Base-by-base conservation (phyloP, 1,139 yeast species). In the Yamadazyma jaroonii region DNA sequence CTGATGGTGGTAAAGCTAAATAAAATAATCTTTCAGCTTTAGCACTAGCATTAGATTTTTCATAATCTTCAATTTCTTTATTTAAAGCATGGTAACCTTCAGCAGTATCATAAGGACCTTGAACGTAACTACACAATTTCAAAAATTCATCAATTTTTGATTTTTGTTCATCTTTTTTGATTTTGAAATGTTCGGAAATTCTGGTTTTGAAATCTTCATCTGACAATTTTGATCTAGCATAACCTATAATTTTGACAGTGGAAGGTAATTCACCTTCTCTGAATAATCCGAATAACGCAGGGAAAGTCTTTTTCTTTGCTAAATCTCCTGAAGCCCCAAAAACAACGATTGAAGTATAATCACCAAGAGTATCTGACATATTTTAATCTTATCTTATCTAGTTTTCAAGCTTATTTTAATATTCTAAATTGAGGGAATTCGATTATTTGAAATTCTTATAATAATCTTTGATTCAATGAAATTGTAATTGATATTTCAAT, bases 291-390 rank as follows among this genome's bases (percentile, higher is more conserved):
- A 83, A 84, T 30, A 84, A 66, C 3, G 90, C 89, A 8, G 90
- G 90, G 63, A 80, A 82, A 3, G 97, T 92, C 72, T 92, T 92
- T 81, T 92, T 92, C 68, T 89, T 89, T 38, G 98, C 97, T 49
- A 92, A 73, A 61, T 92, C 97, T 36, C 98, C 98, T 29, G 96
- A 86, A 36, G 98, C 98, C 35, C 98, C 97, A 52, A 90, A 85
- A 24, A 92, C 96, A 29, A 84, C 87, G 54, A 92, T 76, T 35
- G 82, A 72, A 24, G 85, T 81, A 62, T 84, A 67, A 51, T 81
- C 76, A 47, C 77, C 79, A 57, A 81, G 81, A 22, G 63, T 41
- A 41, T 53, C 53, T 15, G 51, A 47, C 52, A 48, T 48, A 12
- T 15, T 35, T 25, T 23, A 32, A 12, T 13, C 9, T 10, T 11